A percentile compares a stretch with the other conserved stretches of the same genome.
Conservation (phyloP, 345 rosid genomes). For the Eucalyptus sideroxylon region DNA sequence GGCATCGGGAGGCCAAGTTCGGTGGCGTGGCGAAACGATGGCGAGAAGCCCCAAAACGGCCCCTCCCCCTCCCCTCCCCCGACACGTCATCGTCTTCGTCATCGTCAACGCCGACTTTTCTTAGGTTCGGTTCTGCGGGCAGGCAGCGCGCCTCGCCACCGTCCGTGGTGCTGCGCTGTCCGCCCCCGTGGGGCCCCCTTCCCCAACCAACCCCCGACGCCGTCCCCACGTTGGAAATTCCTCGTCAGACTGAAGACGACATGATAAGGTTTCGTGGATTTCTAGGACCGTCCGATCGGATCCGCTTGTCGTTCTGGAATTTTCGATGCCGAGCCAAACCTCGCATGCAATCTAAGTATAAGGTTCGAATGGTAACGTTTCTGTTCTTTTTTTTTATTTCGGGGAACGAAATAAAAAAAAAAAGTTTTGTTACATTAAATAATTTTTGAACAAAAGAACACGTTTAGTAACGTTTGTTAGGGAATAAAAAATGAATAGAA, state of each 20-base stretch:
- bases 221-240: neutral
- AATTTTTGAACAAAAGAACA: too few relatives aligned
- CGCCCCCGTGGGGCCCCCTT: neutral
- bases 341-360: neutral
- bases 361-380: too few relatives aligned
- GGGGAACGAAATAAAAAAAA: too few relatives aligned
- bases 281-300: neutral
- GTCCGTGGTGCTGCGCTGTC: neutral
- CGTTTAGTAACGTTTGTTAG: too few relatives aligned
- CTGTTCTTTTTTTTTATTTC: too few relatives aligned
- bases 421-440: too few relatives aligned
- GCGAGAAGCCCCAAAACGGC: neutral
- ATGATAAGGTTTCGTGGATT: neutral
- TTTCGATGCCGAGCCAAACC: neutral
- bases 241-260: neutral
- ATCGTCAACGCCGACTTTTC: neutral
- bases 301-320: accelerated
- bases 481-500: too few relatives aligned
- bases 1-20: neutral
- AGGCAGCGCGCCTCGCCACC: neutral
- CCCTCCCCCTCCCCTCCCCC: neutral
- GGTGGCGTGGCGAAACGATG: neutral
- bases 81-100: neutral
- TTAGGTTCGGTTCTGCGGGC: neutral
- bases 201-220: neutral